Conservation (phyloP, 768 basidiomycete species). For the Fomitopsis serialis region DNA sequence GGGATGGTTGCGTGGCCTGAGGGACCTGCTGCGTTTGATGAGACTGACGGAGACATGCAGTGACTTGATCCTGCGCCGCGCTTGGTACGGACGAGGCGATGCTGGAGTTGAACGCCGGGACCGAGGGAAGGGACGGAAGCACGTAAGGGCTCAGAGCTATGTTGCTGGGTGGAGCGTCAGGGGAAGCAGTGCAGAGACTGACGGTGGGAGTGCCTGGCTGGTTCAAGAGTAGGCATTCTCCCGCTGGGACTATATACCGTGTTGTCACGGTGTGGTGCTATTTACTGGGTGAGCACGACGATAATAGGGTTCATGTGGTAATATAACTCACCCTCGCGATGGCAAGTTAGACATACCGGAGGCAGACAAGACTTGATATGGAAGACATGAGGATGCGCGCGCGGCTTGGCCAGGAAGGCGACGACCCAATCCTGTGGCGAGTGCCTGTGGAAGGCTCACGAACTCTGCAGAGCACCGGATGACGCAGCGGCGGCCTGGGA, state of each 20-base stretch:
- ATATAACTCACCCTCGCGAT: neutral
- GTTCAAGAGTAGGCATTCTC: neutral
- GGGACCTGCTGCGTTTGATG: neutral
- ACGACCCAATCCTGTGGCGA: no score
- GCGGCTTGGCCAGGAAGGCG: neutral
- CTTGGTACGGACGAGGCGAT: neutral
- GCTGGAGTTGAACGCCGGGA: neutral
- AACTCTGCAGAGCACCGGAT: neutral
- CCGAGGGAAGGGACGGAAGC: neutral
- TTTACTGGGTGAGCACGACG: neutral
- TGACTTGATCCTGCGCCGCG: neutral
- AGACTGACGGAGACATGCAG: neutral
- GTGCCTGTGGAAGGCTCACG: no score
- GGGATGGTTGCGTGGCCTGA: neutral
- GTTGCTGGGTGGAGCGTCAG: neutral
- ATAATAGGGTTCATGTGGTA: neutral
- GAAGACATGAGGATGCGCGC: neutral
- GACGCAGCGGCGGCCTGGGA: neutral
- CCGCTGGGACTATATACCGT: neutral
- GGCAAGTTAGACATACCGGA: conserved; percentile 1
- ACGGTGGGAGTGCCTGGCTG: neutral
- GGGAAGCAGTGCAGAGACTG: neutral
- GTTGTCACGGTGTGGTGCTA: neutral
- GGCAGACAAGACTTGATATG: neutral
- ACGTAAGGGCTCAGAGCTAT: neutral